Conservation (phyloP, 2,329 filamentous ascomycete species). For the Microcyclosporella mali region DNA sequence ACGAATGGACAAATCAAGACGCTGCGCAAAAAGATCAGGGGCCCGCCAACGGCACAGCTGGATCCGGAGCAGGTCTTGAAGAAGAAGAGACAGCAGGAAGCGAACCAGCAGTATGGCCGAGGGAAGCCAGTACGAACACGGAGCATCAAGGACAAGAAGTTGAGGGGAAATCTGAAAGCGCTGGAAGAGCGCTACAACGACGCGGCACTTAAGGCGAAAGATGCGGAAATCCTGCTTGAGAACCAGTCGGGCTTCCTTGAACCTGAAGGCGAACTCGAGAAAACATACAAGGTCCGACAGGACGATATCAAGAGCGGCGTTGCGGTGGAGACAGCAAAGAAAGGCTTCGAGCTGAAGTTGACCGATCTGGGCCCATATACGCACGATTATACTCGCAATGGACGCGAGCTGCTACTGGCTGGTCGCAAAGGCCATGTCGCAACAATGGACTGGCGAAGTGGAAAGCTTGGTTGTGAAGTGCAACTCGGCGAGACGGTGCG, state of each 20-base stretch:
- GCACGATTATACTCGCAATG: constrained; percentile 85
- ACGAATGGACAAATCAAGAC: constrained; percentile 23
- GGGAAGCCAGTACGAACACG: constrained; percentile 69
- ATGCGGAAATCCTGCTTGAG: constrained; percentile 90
- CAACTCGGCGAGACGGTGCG: constrained; percentile 86
- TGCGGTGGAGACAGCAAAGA: constrained; percentile 78
- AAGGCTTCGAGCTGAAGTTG: constrained; percentile 83
- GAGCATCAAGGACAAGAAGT: constrained; percentile 78
- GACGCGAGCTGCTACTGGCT: constrained; percentile 74
- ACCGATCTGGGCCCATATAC: constrained; percentile 78
- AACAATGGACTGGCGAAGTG: constrained; percentile 92
- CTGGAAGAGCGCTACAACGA: constrained; percentile 79
- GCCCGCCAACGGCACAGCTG: constrained; percentile 24
- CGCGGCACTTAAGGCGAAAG: constrained; percentile 77
- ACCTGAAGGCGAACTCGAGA: constrained; percentile 78
- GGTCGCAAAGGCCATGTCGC: constrained; percentile 92
- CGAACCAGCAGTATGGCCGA: constrained; percentile 65
- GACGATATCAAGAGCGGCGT: constrained; percentile 73
- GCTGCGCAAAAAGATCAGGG: constrained; percentile 19
- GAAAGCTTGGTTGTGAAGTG: constrained; percentile 83
- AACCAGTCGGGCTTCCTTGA: constrained; percentile 81
- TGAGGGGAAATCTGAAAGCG: constrained; percentile 69
- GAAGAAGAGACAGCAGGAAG: constrained; percentile 31
- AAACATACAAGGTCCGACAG: constrained; percentile 88
- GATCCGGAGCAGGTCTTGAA: constrained; percentile 29